These are phyloP conservation scores for Andrographis paniculata DNA, from an alignment of 305 asterid species.

Conservation along the genomic window DNA sequence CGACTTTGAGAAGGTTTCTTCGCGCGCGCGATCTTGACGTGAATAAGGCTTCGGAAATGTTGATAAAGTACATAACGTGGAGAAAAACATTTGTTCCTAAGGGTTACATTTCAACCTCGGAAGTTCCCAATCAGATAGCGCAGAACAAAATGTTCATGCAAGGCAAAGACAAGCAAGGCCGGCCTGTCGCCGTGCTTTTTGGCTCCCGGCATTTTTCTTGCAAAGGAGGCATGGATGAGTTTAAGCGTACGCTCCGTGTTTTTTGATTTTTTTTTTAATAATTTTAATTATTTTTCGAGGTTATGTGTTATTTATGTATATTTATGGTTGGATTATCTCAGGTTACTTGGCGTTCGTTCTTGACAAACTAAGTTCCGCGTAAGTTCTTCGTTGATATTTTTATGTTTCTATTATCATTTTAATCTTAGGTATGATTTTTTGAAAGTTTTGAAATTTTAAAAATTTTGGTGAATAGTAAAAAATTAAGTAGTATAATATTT, in stretches of 20 bases:
- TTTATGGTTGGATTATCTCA: slow-evolving; percentile 11
- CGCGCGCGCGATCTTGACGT: slow-evolving; percentile 41
- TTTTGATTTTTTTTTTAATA: not conserved
- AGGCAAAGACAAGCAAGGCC: slow-evolving; percentile 38
- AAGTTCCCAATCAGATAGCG: slow-evolving; percentile 34
- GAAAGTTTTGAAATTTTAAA: too few relatives aligned
- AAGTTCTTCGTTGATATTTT: not conserved
- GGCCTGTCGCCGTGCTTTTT: slow-evolving; percentile 35
- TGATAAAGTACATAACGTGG: slow-evolving; percentile 42
- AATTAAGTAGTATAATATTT: too few relatives aligned
- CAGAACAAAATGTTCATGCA: slow-evolving; percentile 42
- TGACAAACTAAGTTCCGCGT: slow-evolving; percentile 48
- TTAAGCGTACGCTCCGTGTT: slow-evolving; percentile 33
- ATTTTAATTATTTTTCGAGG: not conserved
- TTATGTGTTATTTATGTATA: not conserved
- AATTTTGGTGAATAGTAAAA: too few relatives aligned
- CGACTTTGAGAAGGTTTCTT: slow-evolving; percentile 44
- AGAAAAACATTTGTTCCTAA: slow-evolving; percentile 37
- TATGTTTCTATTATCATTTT: not conserved
- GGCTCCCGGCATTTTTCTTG: slow-evolving; percentile 32
- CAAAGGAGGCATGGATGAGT: slow-evolving; percentile 51
- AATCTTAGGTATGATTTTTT: not conserved
- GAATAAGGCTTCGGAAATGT: slow-evolving; percentile 38
- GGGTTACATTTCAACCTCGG: slow-evolving; percentile 29
- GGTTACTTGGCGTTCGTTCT: slow-evolving; percentile 36